These are phyloP conservation scores for Pleurotus tuoliensis DNA, from an alignment of 768 basidiomycete species.

Conservation along the genomic window DNA sequence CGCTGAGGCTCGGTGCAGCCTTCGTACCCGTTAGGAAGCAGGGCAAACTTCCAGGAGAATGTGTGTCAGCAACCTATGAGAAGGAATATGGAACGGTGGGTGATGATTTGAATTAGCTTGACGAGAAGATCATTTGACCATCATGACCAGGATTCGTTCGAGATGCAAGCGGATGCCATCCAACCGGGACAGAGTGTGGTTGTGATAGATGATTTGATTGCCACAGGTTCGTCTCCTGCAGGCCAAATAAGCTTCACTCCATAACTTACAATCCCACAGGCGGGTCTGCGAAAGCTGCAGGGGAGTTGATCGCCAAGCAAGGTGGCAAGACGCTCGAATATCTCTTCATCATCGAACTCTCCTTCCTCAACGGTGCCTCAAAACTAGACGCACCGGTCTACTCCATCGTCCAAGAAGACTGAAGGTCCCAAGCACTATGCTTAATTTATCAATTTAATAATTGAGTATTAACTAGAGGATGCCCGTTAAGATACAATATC, in stretches of 20 bases:
- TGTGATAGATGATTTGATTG: slow-evolving; percentile 92
- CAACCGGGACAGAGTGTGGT: slow-evolving; percentile 78
- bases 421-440: slow-evolving; percentile 36
- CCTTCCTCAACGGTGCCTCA: slow-evolving; percentile 68
- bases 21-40: slow-evolving; percentile 95
- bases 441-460: slow-evolving; percentile 45
- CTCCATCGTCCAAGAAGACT: slow-evolving; percentile 75
- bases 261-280: slow-evolving; percentile 37
- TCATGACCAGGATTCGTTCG: slow-evolving; percentile 77
- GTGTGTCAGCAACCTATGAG: slow-evolving; percentile 69
- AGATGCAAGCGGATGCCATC: slow-evolving; percentile 90
- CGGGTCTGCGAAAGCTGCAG: slow-evolving; percentile 91
- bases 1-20: slow-evolving; percentile 84
- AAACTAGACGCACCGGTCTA: slow-evolving; percentile 87
- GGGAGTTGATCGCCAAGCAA: slow-evolving; percentile 77
- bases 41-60: slow-evolving; percentile 92
- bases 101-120: slow-evolving; percentile 7
- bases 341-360: slow-evolving; percentile 86
- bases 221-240: slow-evolving; percentile 62
- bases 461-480: slow-evolving; percentile 73
- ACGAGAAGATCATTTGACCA: background rate
- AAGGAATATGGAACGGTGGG: slow-evolving; percentile 92
- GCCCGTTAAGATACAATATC: slow-evolving; percentile 73
- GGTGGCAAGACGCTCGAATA: slow-evolving; percentile 90
- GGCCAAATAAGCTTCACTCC: too few relatives aligned